These are phyloP conservation scores for Jacaranda copaia DNA, from an alignment of 257 asterid genomes.

Conservation along the genomic window DNA sequence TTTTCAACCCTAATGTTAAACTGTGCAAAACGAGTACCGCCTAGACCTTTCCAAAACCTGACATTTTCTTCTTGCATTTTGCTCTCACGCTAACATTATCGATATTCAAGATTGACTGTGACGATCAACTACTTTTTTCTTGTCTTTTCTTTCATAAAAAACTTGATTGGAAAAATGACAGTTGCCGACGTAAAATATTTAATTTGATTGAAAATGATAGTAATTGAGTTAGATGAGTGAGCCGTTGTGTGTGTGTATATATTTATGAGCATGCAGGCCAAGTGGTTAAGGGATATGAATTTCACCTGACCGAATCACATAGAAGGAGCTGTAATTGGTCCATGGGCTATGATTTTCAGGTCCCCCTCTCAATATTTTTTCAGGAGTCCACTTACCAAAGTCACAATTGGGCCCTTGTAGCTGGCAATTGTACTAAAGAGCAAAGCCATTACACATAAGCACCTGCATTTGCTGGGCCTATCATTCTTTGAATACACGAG, in stretches of 20 bases:
- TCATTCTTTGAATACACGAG: background rate
- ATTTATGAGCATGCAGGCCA: background rate
- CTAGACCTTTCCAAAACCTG: background rate
- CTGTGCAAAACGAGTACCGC: background rate
- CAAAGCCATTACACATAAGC: background rate
- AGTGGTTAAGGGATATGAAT: background rate
- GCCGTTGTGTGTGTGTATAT: too few species aligned
- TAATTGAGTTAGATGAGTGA: background rate
- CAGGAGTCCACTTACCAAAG: background rate
- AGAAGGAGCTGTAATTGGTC: slow-evolving; percentile 48
- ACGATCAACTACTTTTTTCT: background rate
- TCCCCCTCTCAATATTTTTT: slow-evolving; percentile 20
- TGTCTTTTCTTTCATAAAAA: too few species aligned
- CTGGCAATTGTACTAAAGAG: background rate
- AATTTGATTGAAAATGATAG: background rate
- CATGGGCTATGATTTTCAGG: slow-evolving; percentile 31
- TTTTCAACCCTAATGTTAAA: background rate
- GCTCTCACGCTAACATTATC: background rate
- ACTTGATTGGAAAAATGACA: background rate
- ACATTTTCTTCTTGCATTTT: background rate
- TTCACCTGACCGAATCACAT: slow-evolving; percentile 37
- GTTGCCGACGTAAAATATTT: background rate
- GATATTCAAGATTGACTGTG: background rate
- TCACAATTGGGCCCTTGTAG: slow-evolving; percentile 16
- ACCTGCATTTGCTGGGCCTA: slow-evolving; percentile 25